phyloP scores from a whole-genome alignment of 2,329 filamentous ascomycete species.

The Colletotrichum salicis region DNA sequence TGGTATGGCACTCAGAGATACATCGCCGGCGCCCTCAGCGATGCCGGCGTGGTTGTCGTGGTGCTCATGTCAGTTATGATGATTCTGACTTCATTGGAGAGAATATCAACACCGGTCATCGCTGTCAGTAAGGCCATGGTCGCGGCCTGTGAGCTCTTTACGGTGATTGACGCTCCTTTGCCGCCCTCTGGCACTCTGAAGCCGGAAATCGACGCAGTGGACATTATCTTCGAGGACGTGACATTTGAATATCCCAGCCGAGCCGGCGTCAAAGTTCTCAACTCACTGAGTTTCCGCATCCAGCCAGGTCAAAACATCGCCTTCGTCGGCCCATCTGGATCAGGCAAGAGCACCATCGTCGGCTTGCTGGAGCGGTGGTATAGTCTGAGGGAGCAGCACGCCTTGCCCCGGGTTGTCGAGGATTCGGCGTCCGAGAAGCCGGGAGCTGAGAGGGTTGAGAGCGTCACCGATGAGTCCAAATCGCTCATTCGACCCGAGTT shows the following conservation, averaged over 20 bases:
- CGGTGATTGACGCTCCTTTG: constrained; percentile 42
- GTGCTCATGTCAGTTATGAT: constrained; percentile 52
- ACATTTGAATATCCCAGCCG: constrained; percentile 43
- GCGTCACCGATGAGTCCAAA: constrained; percentile 11
- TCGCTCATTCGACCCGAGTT: not conserved
- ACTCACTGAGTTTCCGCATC: constrained; percentile 42
- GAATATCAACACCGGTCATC: constrained; percentile 52
- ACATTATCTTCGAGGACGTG: constrained; percentile 38
- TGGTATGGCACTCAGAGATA: constrained; percentile 56
- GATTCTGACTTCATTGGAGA: constrained; percentile 46
- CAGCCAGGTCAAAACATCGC: constrained; percentile 44
- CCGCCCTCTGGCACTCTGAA: constrained; percentile 38
- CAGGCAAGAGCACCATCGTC: constrained; percentile 57
- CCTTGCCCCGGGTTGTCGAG: constrained; percentile 19
- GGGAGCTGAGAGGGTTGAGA: constrained; percentile 2
- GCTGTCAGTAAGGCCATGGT: constrained; percentile 45
- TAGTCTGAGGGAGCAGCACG: constrained; percentile 35
- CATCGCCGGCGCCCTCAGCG: constrained; percentile 44
- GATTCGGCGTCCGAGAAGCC: constrained; percentile 4
- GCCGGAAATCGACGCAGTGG: constrained; percentile 36
- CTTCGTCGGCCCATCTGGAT: constrained; percentile 56
- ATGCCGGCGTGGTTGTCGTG: constrained; percentile 51
- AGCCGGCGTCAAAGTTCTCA: constrained; percentile 47
- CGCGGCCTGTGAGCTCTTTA: constrained; percentile 44
- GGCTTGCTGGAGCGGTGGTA: constrained; percentile 55